Base-by-base conservation (phyloP, 345 rosid genomes). In the Mallotus nudiflorus region DNA sequence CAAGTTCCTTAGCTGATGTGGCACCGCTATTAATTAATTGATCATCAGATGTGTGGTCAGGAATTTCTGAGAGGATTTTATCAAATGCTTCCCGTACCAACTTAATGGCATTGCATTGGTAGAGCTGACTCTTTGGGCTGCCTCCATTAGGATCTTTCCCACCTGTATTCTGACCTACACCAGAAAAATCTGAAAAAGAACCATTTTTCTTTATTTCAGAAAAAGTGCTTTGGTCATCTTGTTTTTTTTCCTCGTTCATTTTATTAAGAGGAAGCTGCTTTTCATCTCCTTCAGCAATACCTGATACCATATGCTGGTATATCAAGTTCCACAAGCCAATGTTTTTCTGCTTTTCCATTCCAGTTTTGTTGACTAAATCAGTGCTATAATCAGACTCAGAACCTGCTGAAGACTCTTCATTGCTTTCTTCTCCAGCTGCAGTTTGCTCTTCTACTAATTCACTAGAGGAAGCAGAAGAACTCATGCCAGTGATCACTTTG, bases 81-180 rank as follows among this genome's bases (percentile, higher is more conserved):
- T 84, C 91, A 31, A 95, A 85, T 16, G 97, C 97, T 84, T 87
- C 92, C 80, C 83, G 84, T 54, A 95, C 90, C 66, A 90, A 73
- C 75, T 84, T 85, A 74, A 92, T 73, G 40, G 92, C 96, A 70
- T 84, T 85, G 3, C 73, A 76, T 70, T 83, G 84, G 75, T 76
- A 73, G 9, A 77, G 75, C 73, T 79, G 85, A 73, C 55, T 62
- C 72, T 79, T 76, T 56, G n/a, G 72, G 67, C 48, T 50, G 45
- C 33, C 75, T 76, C 67, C 78, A 10, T 76, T 81, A 33, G 73
- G 73, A 73, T 79, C 86, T 12, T 65, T 66, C 76, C 25, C 64
- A 57, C n/a, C 51, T 40, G 35, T 77, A 40, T 53, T 62, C 24
- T 51, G 67, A 55, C 71, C 72, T 28, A 64, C 35, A 56, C 51